Evolutionary conservation across 805 yeast species (phyloP), one percentile per base, ranked within the genome.

Genomic region (Lachancea dasiensis): DNA sequence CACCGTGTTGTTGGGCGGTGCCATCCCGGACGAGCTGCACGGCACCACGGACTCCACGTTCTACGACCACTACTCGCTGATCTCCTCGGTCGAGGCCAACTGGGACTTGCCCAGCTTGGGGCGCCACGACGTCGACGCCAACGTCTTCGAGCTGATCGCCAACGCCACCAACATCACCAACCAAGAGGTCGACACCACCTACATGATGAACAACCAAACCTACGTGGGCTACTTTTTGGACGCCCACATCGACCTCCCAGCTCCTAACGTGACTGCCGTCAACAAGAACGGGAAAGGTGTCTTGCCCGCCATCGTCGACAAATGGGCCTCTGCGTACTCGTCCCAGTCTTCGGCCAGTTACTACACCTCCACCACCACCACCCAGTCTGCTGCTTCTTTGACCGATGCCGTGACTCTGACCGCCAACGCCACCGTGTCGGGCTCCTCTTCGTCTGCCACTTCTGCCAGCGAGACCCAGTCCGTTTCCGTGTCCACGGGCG

Each of bases 11-110:
- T 62, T 73, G 27, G 77, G 77, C 46, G 75, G 73, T 46, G 69
- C 52, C 23, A 52, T 73, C 42, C 68, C 70, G 41, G 65, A 65
- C 27, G 46, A 50, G 4, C 50, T 58, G 43, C 54, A 59, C 45
- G 74, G 73, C 45, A 68, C 73, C 36, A 49, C 56, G 9, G 78
- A 73, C 49, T 46, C 48, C 43, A 72, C 72, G 29, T 72, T 60
- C 64, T 73, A 73, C 59, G 66, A 69, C 56, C 77, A 73, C 54
- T 73, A 71, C 64, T 66, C 76, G 24, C 67, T 68, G 51, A 45
- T 72, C 34, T 61, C 77, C n/a, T 50, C 76, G 25, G 64, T 68
- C 33, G 65, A 69, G 58, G 73, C 69, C 39, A 72, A 72, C 67
- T 73, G 69, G 72, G 68, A 61, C 41, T 65, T 73, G 40, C 65